Base-by-base conservation (phyloP, 345 rosid species). In the Durio zibethinus region DNA sequence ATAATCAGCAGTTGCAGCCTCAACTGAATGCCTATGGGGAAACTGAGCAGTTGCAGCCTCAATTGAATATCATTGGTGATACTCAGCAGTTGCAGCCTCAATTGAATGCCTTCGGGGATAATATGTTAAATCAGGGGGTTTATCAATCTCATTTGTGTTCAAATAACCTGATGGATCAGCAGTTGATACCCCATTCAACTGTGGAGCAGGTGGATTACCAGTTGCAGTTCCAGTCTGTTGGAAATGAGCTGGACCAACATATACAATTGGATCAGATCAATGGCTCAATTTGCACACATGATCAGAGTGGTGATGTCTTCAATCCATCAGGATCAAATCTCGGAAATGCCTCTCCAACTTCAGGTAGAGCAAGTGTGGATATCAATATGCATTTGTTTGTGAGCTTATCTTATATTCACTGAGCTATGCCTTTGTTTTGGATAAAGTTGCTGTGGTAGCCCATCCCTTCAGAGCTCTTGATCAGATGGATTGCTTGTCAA, bases 361-460 rank as follows among this genome's bases (percentile, higher is more conserved):
- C 88, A 91, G 96, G 96, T 91, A 91, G 72, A 82, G 35, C 71
- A 73, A 64, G 18, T 42, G 75, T 48, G 56, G 78, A 33, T 15
- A 54, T 16, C 65, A 77, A 72, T 53, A 43, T 72, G 29, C 54
- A 67, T 23, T 18, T 40, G 6, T 69, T 65, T 73, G 50, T 52
- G 73, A 72, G 18, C 73, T 81, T 61, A 57, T 50, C 43, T 21
- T 35, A 23, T 7, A 10, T 10, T 64, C 75, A 75, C 83, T 72
- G 64, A 82, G 79, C 71, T 50, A 43, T 74, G 54, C 56, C 79
- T 76, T 84, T 75, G 53, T 80, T 70, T 57, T 88, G 85, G 80
- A 80, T 81, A 71, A 85, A 81, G 85, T 82, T 82, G 84, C 79
- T 85, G 78, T 83, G 81, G 66, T 77, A 74, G 75, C 74, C 87